These are phyloP conservation scores for Dictyostelium purpureum DNA, from an alignment of 78 protist species.

Conservation along the genomic window DNA sequence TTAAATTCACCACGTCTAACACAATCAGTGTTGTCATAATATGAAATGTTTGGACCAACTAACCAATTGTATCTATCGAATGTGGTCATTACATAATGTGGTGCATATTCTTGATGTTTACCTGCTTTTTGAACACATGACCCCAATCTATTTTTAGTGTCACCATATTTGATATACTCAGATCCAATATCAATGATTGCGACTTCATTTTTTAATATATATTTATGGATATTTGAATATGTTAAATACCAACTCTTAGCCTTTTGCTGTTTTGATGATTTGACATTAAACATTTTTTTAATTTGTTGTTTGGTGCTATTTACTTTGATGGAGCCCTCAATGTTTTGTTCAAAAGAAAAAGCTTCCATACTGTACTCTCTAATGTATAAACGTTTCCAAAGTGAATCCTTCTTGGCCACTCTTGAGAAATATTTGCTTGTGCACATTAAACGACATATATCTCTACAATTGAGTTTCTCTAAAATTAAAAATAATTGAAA, in stretches of 20 bases:
- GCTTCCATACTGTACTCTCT: not conserved
- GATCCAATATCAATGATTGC: slow-evolving; percentile 23
- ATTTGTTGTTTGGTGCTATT: not conserved
- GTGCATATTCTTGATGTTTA: slow-evolving; percentile 15
- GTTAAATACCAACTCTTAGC: slow-evolving; percentile 14
- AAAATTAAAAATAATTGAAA: not conserved
- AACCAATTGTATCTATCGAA: slow-evolving; percentile 27
- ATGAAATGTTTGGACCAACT: not conserved
- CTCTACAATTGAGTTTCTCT: not conserved
- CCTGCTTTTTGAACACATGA: not conserved
- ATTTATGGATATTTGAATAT: not conserved
- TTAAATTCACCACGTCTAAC: not conserved
- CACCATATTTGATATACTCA: not conserved
- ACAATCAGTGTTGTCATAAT: not conserved
- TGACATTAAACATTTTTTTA: not conserved
- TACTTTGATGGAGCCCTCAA: not conserved
- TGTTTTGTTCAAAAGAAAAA: not conserved
- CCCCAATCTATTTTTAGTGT: not conserved
- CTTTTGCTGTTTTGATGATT: not conserved
- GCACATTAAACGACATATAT: not conserved
- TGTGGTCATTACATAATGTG: slow-evolving; percentile 12
- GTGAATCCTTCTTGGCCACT: not conserved
- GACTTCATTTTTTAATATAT: not conserved
- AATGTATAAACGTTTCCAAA: slow-evolving; percentile 27
- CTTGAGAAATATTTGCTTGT: slow-evolving; percentile 1